These are phyloP conservation scores for Chlamydomonas incerta DNA, from an alignment of 139 green algal species.

Conservation along the genomic window DNA sequence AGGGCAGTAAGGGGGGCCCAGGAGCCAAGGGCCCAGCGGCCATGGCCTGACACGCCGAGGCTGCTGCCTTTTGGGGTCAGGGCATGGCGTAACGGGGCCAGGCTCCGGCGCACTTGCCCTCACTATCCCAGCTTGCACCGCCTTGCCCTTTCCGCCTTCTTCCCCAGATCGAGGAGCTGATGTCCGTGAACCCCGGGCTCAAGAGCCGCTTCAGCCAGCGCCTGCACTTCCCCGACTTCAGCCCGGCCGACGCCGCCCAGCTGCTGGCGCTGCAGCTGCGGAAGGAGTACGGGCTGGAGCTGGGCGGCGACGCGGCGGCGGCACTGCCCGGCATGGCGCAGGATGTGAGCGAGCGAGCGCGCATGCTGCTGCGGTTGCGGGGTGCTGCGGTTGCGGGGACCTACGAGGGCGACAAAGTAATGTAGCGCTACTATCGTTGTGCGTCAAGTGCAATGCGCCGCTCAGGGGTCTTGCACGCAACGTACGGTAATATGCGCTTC, in stretches of 20 bases:
- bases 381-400: too few relatives aligned
- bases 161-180: constrained; percentile 54
- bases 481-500: too few relatives aligned
- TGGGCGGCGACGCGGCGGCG: constrained; percentile 11
- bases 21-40: neutral
- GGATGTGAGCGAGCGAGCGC: constrained; percentile 34
- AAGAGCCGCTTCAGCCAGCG: constrained; percentile 67
- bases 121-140: neutral
- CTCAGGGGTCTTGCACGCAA: too few relatives aligned
- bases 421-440: too few relatives aligned
- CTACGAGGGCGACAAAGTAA: too few relatives aligned
- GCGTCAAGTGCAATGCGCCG: too few relatives aligned
- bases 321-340: constrained; percentile 40
- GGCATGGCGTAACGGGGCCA: too few relatives aligned
- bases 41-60: too few relatives aligned
- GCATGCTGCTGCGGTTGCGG: neutral
- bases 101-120: neutral
- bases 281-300: constrained; percentile 42
- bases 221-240: constrained; percentile 61
- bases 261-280: constrained; percentile 49
- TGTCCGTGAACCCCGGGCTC: constrained; percentile 63
- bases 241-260: constrained; percentile 25
- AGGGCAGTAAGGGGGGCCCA: neutral
- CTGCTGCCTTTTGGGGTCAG: too few relatives aligned
- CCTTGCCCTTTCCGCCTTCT: neutral